Base-by-base conservation (phyloP, 192 early-diverging fungal genomes). In the Mortierella hygrophila region DNA sequence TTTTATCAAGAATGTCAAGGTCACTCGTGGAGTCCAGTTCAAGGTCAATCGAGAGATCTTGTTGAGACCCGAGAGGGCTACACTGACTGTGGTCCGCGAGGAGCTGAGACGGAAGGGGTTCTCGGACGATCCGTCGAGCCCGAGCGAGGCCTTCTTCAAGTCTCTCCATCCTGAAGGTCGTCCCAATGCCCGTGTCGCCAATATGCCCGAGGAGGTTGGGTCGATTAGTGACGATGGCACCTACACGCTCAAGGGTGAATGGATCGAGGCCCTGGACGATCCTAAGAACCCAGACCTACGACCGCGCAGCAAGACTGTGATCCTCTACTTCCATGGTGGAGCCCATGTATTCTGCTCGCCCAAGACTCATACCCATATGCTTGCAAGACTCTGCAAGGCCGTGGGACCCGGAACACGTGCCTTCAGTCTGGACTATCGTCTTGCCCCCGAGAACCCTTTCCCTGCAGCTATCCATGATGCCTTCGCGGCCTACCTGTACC, bases 391-490 rank as follows among this genome's bases (percentile, higher is more conserved):
- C 4, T 71, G 55, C n/a, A 52, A 54, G 23, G 71, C 60, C 9
- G 55, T 80, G 4, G 78, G 78, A 4, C 78, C 78, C 2, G 78
- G 78, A 4, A 73, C 78, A 9, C 54, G 78, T 29, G 57, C 70
- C 20, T 80, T 80, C 54, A 73, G 81, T 9, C 76, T 95, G 60
- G 93, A 93, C 76, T 98, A 98, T 85, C 90, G 97, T 11, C 85
- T 98, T 26, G 92, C 96, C 0, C 97, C 97, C 0, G 93, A 95
- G 75, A 78, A 92, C 38, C 91, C 94, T 18, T 98, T 96, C 79
- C 97, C 97, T 5, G 87, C 93, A 68, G 96, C 95, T 32, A 87
- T 98, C 3, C 91, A 95, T 68, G 97, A 98, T 89, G 93, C 94
- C 57, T 85, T 97, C 26, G 90, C 93, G 38, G 92, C 95, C 0